Evolutionary conservation across 805 yeast genomes (phyloP), one percentile per base, ranked within the genome.

Genomic region (Hanseniaspora guilliermondii): DNA sequence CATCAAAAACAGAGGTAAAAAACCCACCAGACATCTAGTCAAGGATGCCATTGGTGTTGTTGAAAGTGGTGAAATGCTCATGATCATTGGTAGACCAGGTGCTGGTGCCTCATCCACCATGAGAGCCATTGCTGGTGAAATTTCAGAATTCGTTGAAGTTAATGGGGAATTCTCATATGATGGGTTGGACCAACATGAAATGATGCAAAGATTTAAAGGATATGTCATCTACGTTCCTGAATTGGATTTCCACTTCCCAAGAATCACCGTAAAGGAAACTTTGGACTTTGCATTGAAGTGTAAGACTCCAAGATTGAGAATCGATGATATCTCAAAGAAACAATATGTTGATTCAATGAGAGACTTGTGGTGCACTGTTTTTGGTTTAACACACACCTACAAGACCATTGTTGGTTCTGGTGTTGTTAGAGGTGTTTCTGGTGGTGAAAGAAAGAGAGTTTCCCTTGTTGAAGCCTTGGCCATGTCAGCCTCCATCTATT

Each of bases 401-500:
- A 71, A 78, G 58, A 81, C 87, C 21, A 72, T 78, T 49, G 85
- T 81, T 52, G 86, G 86, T 64, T 77, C 79, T 61, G 85, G 81
- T 64, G 77, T 75, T 55, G 78, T 81, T 17, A 73, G 85, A 65
- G 86, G 86, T 66, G 79, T 81, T 46, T 79, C 85, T 36, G 86
- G 86, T 62, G 86, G 86, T 68, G 84, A 81, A 68, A 70, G 86
- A 60, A 81, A 81, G 68, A 77, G 86, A 70, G 85, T 80, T 24
- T 79, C 85, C 4, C 75, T 81, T 60, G 85, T 82, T 3, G 86
- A 81, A 65, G 83, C 78, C 2, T 73, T 77, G 60, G 73, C 76
- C 33, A 70, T 76, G 62, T 71, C 76, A 53, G 80, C 77, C 8
- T 69, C 77, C 6, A 70, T 79, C 22, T 79, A 72, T 59, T 78